Evolutionary conservation across 192 early-diverging fungal genomes (phyloP).

Genomic region (Rhizophagus sp.): DNA sequence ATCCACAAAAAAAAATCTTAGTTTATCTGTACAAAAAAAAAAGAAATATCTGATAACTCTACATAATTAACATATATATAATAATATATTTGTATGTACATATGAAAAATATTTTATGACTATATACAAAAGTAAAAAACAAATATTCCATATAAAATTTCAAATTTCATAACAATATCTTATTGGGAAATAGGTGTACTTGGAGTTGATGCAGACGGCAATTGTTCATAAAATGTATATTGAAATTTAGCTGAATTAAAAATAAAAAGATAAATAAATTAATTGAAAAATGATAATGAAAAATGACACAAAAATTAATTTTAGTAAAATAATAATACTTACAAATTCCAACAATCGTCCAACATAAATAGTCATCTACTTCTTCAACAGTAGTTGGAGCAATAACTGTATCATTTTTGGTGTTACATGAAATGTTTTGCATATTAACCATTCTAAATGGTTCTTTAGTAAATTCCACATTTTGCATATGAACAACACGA

Average conservation of each 20-base stretch:
- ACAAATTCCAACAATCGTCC: slow-evolving; percentile 82
- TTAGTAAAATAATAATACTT: slow-evolving; percentile 39
- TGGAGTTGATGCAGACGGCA: neutral
- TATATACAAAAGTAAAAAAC: neutral
- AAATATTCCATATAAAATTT: neutral
- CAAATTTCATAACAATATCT: neutral
- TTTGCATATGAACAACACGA: slow-evolving; percentile 29
- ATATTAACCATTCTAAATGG: slow-evolving; percentile 35
- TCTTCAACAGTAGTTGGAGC: slow-evolving; percentile 34
- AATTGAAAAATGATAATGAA: too few species aligned
- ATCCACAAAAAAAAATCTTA: neutral
- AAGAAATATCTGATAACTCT: neutral
- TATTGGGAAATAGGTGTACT: slow-evolving; percentile 12
- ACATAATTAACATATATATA: neutral
- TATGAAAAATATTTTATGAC: neutral
- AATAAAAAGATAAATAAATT: neutral
- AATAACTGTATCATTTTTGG: neutral
- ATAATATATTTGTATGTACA: neutral
- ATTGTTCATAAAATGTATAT: neutral
- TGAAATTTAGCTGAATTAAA: slow-evolving; percentile 4
- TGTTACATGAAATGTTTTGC: neutral
- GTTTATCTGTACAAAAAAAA: neutral
- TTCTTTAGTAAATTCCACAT: slow-evolving; percentile 31
- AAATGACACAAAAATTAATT: too few species aligned
- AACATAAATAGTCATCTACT: slow-evolving; percentile 80